Conservation (phyloP, 805 yeast species). For the Candida montana region DNA sequence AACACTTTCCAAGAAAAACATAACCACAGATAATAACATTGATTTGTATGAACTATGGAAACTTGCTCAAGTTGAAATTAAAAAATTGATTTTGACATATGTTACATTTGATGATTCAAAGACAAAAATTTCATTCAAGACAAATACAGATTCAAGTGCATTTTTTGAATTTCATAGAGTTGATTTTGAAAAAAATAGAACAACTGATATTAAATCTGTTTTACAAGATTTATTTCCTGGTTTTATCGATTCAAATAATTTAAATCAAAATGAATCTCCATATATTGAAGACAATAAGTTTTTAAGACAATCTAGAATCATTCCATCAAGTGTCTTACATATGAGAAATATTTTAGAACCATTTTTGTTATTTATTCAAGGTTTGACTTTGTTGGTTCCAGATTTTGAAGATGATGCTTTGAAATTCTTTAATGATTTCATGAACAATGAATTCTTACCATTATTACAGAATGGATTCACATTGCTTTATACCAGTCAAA, state of each 20-base stretch:
- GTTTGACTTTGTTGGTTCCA: slow-evolving; percentile 42
- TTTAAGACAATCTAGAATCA: slow-evolving; percentile 56
- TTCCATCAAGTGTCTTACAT: slow-evolving; percentile 68
- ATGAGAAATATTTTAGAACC: slow-evolving; percentile 76
- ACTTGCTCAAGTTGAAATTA: slow-evolving; percentile 14
- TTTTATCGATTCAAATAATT: slow-evolving; percentile 34
- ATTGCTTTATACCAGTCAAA: slow-evolving; percentile 43
- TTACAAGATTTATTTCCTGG: slow-evolving; percentile 72
- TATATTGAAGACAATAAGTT: slow-evolving; percentile 59
- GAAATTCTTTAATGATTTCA: slow-evolving; percentile 54
- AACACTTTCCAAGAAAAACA: background rate
- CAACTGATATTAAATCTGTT: slow-evolving; percentile 36
- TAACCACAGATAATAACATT: slow-evolving; percentile 1
- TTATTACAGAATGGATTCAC: slow-evolving; percentile 54
- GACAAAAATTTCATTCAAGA: background rate
- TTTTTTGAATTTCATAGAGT: slow-evolving; percentile 34
- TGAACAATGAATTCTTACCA: slow-evolving; percentile 60
- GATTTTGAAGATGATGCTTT: slow-evolving; percentile 27
- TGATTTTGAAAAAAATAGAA: slow-evolving; percentile 30
- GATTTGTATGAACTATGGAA: slow-evolving; percentile 16
- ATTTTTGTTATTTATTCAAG: slow-evolving; percentile 61
- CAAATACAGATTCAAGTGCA: slow-evolving; percentile 11
- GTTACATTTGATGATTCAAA: slow-evolving; percentile 14
- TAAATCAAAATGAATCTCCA: slow-evolving; percentile 33
- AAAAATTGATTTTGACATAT: slow-evolving; percentile 19